phyloP scores from a whole-genome alignment of 305 asterid species.

The Rubia occidens region DNA sequence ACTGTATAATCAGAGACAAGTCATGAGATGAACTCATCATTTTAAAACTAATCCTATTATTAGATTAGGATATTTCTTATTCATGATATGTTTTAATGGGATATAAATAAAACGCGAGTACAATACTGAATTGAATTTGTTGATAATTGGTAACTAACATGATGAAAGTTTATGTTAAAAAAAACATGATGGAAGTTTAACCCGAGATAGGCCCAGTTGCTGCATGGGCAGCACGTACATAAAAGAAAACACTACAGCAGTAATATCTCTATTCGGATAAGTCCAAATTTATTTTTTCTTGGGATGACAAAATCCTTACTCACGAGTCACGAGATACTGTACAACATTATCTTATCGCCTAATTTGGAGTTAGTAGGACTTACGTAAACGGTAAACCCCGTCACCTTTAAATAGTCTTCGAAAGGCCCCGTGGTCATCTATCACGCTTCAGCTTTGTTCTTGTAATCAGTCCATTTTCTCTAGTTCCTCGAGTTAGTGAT shows the following conservation, averaged over 20 bases:
- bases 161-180: too few relatives aligned
- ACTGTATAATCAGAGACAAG: too few relatives aligned
- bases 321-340: not conserved
- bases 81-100: too few relatives aligned
- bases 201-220: not conserved
- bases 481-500: not conserved
- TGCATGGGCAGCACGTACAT: not conserved
- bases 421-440: not conserved
- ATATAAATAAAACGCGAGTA: too few relatives aligned
- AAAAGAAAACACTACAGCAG: not conserved
- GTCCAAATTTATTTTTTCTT: not conserved
- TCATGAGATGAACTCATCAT: too few relatives aligned
- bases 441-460: not conserved
- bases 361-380: not conserved
- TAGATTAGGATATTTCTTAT: too few relatives aligned
- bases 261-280: not conserved
- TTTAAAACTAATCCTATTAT: too few relatives aligned
- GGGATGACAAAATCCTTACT: not conserved
- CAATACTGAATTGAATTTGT: too few relatives aligned
- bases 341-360: not conserved
- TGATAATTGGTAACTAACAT: too few relatives aligned
- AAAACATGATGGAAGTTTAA: not conserved
- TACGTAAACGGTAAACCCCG: not conserved
- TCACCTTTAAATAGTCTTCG: not conserved
- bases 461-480: not conserved